Evolutionary conservation across 2,329 filamentous ascomycete genomes (phyloP).

Genomic region (Penicillium sp.): DNA sequence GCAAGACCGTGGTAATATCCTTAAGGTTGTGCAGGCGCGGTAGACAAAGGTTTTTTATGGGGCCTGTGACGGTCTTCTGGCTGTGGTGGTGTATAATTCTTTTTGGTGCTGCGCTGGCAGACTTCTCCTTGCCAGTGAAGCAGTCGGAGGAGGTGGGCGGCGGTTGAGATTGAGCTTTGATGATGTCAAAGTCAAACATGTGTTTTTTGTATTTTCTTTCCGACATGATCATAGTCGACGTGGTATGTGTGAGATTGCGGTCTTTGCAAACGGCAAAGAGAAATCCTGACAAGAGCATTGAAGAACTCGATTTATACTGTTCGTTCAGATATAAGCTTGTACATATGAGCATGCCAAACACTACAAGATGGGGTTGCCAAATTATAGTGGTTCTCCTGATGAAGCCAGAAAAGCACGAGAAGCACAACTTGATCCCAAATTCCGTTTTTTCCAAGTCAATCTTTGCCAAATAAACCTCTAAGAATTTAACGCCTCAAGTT

Average conservation of each 20-base stretch:
- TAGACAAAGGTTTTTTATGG: background rate
- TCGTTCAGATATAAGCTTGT: too few species aligned
- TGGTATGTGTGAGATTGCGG: background rate
- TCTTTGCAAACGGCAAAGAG: too few species aligned
- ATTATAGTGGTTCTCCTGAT: too few species aligned
- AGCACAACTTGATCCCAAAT: too few species aligned
- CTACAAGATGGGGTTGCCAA: too few species aligned
- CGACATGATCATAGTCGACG: background rate
- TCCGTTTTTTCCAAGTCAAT: too few species aligned
- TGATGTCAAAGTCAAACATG: background rate
- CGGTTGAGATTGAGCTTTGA: background rate
- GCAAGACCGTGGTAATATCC: background rate
- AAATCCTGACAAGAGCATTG: too few species aligned
- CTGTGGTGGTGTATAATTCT: background rate
- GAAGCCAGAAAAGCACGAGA: too few species aligned
- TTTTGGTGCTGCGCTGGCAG: background rate
- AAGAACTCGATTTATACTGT: too few species aligned
- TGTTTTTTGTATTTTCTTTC: background rate
- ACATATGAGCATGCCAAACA: too few species aligned
- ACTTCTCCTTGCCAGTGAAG: background rate
- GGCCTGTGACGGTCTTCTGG: constrained; percentile 1
- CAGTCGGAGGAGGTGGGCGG: background rate
- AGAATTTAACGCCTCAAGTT: too few species aligned
- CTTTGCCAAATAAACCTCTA: too few species aligned
- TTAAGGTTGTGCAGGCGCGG: background rate